Conservation (phyloP, 257 asterid species). For the Ajuga chamaepitys region DNA sequence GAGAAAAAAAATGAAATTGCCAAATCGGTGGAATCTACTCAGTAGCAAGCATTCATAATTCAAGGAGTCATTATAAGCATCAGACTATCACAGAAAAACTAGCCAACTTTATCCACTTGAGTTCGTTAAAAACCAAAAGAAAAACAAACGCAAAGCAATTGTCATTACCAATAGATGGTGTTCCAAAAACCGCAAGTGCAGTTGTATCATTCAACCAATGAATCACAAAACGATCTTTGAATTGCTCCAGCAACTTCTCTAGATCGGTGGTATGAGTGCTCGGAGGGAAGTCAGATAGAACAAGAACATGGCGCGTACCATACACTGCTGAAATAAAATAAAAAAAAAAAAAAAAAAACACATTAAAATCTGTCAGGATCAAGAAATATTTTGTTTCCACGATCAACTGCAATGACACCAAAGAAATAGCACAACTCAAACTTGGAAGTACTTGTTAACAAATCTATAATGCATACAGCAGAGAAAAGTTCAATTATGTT, state of each 20-base stretch:
- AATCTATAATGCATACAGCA: neutral
- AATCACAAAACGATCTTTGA: slow-evolving; percentile 66
- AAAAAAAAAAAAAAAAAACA: too few species aligned
- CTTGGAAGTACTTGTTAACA: neutral
- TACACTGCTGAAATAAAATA: slow-evolving; percentile 37
- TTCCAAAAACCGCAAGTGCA: slow-evolving; percentile 82
- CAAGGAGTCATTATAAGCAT: neutral
- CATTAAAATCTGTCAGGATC: neutral
- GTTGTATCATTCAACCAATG: slow-evolving; percentile 87
- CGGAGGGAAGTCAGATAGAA: slow-evolving; percentile 58
- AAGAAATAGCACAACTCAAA: neutral
- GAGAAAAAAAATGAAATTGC: too few species aligned
- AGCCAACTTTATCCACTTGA: neutral
- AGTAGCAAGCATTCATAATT: neutral
- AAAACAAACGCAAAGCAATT: neutral
- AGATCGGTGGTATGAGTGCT: slow-evolving; percentile 69
- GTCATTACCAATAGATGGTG: slow-evolving; percentile 67
- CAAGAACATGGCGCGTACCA: slow-evolving; percentile 76
- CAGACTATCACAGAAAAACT: neutral
- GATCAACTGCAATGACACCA: slow-evolving; percentile 7
- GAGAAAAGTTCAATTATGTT: neutral
- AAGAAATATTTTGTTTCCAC: slow-evolving; percentile 11
- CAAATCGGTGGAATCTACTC: neutral
- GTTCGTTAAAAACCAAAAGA: neutral
- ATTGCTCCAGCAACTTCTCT: slow-evolving; percentile 59